Conservation (phyloP, 352 stramenopile species). For the Globisporangium orthogonon region DNA sequence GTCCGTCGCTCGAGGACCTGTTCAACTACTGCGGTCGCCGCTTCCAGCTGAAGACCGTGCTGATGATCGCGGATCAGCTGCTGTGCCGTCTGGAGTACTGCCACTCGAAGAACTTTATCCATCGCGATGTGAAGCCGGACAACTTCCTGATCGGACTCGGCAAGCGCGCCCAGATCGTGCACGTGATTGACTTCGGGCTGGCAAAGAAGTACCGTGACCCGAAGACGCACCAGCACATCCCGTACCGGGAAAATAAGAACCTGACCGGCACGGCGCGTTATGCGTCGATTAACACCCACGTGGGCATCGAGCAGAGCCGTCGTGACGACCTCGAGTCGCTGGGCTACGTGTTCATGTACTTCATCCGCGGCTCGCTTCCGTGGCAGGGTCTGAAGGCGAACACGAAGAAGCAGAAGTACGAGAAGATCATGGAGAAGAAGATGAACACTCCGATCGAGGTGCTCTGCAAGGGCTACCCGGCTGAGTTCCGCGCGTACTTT, state of each 20-base stretch:
- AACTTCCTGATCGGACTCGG: slow-evolving; percentile 88
- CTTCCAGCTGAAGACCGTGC: slow-evolving; percentile 94
- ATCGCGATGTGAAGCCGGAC: slow-evolving; percentile 88
- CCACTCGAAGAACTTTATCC: slow-evolving; percentile 88
- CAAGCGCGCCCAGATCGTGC: slow-evolving; percentile 80
- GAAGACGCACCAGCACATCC: slow-evolving; percentile 87
- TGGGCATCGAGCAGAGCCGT: slow-evolving; percentile 96
- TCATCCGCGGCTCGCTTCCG: slow-evolving; percentile 91
- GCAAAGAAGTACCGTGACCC: slow-evolving; percentile 89
- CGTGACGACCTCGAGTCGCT: slow-evolving; percentile 97
- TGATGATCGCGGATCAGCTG: slow-evolving; percentile 91
- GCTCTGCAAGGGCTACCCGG: slow-evolving; percentile 92
- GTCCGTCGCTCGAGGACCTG: slow-evolving; percentile 89
- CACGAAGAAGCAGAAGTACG: slow-evolving; percentile 95
- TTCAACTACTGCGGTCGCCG: slow-evolving; percentile 87
- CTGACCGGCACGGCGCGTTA: slow-evolving; percentile 96
- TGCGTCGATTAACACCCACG: slow-evolving; percentile 98
- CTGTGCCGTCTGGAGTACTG: slow-evolving; percentile 84
- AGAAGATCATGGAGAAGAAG: slow-evolving; percentile 99
- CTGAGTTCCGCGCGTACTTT: slow-evolving; percentile 97
- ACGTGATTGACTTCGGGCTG: slow-evolving; percentile 89
- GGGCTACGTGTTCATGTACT: slow-evolving; percentile 94
- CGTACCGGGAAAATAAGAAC: slow-evolving; percentile 89
- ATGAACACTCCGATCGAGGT: slow-evolving; percentile 92
- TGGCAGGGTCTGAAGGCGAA: slow-evolving; percentile 98